Percentiles rank a stretch among this genome's conserved stretches.
Conservation (phyloP, 2,329 filamentous ascomycete species). For the Xylaria sp. region DNA sequence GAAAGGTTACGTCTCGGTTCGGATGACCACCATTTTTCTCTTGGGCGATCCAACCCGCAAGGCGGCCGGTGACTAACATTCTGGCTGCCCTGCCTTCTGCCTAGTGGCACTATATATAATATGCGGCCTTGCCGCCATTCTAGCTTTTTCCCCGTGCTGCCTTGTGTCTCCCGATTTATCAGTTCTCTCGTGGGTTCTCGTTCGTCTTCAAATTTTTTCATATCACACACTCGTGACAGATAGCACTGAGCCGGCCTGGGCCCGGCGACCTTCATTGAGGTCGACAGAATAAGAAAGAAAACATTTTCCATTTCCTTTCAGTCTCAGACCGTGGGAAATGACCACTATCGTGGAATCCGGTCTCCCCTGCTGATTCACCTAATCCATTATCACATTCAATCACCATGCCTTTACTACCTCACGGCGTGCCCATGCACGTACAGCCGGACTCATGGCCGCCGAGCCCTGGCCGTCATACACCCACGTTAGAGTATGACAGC, state of each 20-base stretch:
- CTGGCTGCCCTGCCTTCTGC: conserved; percentile 27
- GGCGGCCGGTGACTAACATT: conserved; percentile 41
- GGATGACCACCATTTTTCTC: conserved; percentile 35
- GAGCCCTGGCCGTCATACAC: conserved; percentile 51
- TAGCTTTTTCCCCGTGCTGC: conserved; percentile 17
- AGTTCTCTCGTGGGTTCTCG: conserved; percentile 26
- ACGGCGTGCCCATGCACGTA: conserved; percentile 32
- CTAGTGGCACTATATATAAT: conserved; percentile 34
- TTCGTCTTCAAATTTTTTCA: conserved; percentile 18
- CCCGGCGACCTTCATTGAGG: conserved; percentile 29
- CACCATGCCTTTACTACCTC: conserved; percentile 35
- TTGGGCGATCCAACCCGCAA: conserved; percentile 35
- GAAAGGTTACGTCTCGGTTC: conserved; percentile 25
- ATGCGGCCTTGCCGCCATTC: conserved; percentile 19
- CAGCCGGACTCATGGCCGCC: conserved; percentile 56
- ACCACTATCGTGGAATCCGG: conserved; percentile 10
- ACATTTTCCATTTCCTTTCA: conserved; percentile 11
- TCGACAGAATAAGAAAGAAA: conserved; percentile 17
- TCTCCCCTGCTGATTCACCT: conserved; percentile 11
- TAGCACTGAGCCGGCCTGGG: conserved; percentile 32
- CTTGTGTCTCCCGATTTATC: conserved; percentile 26
- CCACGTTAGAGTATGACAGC: conserved; percentile 44
- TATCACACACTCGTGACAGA: conserved; percentile 11
- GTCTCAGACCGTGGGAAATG: conserved; percentile 21
- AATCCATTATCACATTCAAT: conserved; percentile 12